Evolutionary conservation across 75 land plant species (phyloP), one percentile per base, ranked within the genome.

Genomic region (Cryptomeria japonica): DNA sequence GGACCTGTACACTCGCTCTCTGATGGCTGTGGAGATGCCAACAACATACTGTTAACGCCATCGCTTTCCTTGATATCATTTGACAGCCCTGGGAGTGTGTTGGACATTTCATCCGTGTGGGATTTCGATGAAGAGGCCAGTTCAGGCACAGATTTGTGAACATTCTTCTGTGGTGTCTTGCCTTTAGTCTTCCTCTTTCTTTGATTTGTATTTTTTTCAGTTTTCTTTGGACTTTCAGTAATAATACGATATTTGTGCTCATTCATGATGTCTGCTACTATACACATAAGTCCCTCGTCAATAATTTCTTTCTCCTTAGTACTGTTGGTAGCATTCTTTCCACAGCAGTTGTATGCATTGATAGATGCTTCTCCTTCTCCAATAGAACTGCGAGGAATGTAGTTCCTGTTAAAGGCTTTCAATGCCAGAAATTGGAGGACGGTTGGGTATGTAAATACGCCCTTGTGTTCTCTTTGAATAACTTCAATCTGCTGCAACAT

Each of bases 401-500:
- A 73, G 15, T 73, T 34, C 10, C 12, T 13, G 37, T 73, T 73
- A 32, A 73, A 73, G 77, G 77, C 77, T 73, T 34, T 73, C n/a
- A 73, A 12, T 12, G 37, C 77, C 77, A 73, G 28, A 73, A 32
- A 73, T 34, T 73, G 77, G 37, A 73, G 77, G 34, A 73, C 34
- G 11, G 37, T 73, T 0, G 77, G 77, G 37, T 73, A 73, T 3
- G 34, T 32, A 73, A 73, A 73, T 34, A 73, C 13, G 3, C 77
- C 77, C 77, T 73, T 73, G 37, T 34, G 77, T 2, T 73, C 77
- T 32, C 77, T 73, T 1, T 73, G 34, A 13, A 73, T 73, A 10
- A 73, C 14, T 73, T 73, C 77, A 73, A 73, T 73, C 77, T 73
- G 77, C 37, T 73, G 77, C 37, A 73, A 12, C 77, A 73, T 32